These are phyloP conservation scores for Arabidopsis suecica DNA, from an alignment of 345 rosid species.

Conservation along the genomic window DNA sequence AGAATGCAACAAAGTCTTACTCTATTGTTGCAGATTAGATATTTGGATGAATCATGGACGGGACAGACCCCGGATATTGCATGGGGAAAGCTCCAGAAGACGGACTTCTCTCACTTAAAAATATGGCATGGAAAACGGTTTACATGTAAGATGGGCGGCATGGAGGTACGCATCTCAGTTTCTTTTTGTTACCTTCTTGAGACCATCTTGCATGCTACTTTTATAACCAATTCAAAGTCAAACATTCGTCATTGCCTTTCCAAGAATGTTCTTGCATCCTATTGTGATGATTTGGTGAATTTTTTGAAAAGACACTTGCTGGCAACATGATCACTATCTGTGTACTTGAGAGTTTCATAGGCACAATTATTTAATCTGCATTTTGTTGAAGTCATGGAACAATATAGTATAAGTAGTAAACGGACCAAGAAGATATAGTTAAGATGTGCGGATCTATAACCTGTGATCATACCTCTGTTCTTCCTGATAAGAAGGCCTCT, in stretches of 20 bases:
- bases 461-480: constrained; percentile 27
- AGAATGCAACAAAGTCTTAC: constrained; percentile 18
- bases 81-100: constrained; percentile 87
- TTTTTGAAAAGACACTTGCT: constrained; percentile 9
- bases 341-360: constrained; percentile 4
- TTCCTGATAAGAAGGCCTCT: not conserved
- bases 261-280: not conserved
- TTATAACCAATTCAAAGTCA: not conserved
- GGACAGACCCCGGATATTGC: constrained; percentile 85
- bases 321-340: not conserved
- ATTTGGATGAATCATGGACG: constrained; percentile 63
- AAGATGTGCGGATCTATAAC: constrained; percentile 28
- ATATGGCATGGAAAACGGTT: constrained; percentile 82
- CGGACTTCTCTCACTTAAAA: constrained; percentile 53
- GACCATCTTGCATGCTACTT: constrained; percentile 12
- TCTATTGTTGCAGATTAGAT: constrained; percentile 60
- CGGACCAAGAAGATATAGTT: constrained; percentile 5
- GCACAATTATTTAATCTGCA: not conserved
- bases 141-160: constrained; percentile 74
- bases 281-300: constrained; percentile 1
- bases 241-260: constrained; percentile 8
- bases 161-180: constrained; percentile 58
- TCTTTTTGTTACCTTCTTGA: constrained; percentile 10
- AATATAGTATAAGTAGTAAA: constrained; percentile 6
- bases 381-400: constrained; percentile 14